Base-by-base conservation (phyloP, 305 asterid genomes). In the Fraxinus sp. region DNA sequence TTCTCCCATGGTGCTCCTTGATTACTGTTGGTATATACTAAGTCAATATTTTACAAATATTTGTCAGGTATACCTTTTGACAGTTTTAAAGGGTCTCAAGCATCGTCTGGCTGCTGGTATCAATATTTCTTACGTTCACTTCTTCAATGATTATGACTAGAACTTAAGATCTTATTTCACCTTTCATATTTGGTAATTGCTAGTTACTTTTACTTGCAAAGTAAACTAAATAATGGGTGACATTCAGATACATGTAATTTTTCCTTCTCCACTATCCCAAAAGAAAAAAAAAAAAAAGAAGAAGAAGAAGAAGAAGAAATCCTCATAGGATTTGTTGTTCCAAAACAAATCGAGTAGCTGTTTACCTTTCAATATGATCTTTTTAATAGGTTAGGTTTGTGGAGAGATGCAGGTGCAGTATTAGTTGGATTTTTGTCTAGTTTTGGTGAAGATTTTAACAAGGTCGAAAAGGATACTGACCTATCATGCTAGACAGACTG, bases 41-140 rank as follows among this genome's bases (percentile, higher is more conserved):
- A 32, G 44, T 14, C 11, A 2, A 70, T 70, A 44, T 83, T 72
- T 81, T 78, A 81, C 79, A 80, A 82, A 71, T 68, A 81, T 87
- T 91, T 83, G 80, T 81, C 93, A 96, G 99, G 99, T 94, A 36
- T 96, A 92, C 88, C 81, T 96, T 83, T 92, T 94, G 98, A 91
- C 97, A 13, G 97, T 96, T 81, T 86, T 94, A 85, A 96, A 89
- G 89, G 91, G 97, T 88, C 97, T 94, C 90, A 96, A 96, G 92
- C 91, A 93, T 87, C 98, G 98, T 28, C 89, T 94, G 84, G 98
- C 99, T 86, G 99, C 98, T 78, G 99, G 99, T 96, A 93, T 39
- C 84, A 76, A 72, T 32, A 24, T 75, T 52, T 77, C 37, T 77
- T 36, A 59, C 78, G 82, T 77, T 83, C 78, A 41, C 87, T 81